phyloP scores from a whole-genome alignment of 495 filamentous ascomycete genomes.

The Neurospora sp. region DNA sequence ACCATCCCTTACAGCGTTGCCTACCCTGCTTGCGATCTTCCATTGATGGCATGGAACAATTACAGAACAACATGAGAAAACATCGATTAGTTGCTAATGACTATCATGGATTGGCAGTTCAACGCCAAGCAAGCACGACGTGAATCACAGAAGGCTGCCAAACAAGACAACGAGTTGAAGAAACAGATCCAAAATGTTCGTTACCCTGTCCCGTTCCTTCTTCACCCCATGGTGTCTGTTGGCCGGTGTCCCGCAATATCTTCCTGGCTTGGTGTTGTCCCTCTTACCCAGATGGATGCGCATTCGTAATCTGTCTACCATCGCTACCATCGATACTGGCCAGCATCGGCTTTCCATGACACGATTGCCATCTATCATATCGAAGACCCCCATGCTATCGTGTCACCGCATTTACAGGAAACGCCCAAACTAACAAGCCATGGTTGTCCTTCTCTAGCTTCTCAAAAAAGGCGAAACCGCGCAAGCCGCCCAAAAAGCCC shows the following conservation, averaged over 20 bases:
- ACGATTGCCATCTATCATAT: not conserved
- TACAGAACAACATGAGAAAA: not conserved
- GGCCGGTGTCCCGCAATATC: not conserved
- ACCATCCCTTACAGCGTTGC: not conserved
- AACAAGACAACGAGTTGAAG: conserved; percentile 73
- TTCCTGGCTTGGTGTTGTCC: not conserved
- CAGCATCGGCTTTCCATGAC: not conserved
- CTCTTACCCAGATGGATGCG: not conserved
- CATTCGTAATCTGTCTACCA: not conserved
- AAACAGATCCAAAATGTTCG: conserved; percentile 70
- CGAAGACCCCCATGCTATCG: not conserved
- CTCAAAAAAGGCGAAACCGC: conserved; percentile 62
- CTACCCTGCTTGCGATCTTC: not conserved
- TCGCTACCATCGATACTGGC: not conserved
- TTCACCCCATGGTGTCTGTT: not conserved
- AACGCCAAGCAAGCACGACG: conserved; percentile 75
- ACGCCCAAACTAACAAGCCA: not conserved
- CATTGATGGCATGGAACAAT: not conserved
- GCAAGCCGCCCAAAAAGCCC: conserved; percentile 75
- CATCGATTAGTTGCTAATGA: not conserved
- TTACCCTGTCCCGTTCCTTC: not conserved
- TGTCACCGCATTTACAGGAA: not conserved
- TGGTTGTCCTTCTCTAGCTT: conserved; percentile 35
- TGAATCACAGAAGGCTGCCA: conserved; percentile 69
- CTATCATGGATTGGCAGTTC: conserved; percentile 41